Evolutionary conservation across 1,284 basidiomycete species (phyloP).

Genomic region (Trametes pubescens): DNA sequence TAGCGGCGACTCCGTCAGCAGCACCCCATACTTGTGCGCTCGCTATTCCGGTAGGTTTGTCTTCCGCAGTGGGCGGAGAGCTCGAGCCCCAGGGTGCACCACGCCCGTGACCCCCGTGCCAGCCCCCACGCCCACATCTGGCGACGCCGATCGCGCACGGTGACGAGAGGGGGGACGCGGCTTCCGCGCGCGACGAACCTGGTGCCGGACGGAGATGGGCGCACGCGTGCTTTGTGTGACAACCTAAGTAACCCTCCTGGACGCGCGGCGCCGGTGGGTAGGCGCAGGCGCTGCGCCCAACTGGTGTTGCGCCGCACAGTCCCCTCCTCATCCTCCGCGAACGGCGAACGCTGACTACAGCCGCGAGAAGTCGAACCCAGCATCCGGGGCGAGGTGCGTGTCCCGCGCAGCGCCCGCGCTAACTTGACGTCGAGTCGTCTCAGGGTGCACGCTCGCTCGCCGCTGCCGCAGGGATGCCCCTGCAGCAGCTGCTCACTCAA

Average conservation of each 20-base stretch:
- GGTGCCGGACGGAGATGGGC: conserved; percentile 19
- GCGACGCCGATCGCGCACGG: conserved; percentile 25
- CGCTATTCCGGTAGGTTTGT: conserved; percentile 13
- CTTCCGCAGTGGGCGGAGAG: conserved; percentile 16
- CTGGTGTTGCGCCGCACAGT: conserved; percentile 11
- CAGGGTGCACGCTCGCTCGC: not conserved
- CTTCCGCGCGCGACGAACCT: conserved; percentile 7
- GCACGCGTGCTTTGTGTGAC: not conserved
- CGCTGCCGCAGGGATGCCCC: not conserved
- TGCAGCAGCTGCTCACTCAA: not conserved
- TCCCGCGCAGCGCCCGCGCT: conserved; percentile 4
- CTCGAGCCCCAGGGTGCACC: conserved; percentile 4
- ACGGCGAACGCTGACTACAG: not conserved
- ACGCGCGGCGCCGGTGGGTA: not conserved
- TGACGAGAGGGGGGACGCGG: conserved; percentile 12
- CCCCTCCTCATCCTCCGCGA: not conserved
- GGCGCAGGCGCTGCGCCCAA: not conserved
- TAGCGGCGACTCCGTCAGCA: conserved; percentile 2
- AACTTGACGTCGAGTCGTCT: not conserved
- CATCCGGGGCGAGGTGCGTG: not conserved
- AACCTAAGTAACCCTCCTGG: not conserved
- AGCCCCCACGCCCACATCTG: conserved; percentile 7
- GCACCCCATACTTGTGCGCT: not conserved
- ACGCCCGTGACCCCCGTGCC: conserved; percentile 9
- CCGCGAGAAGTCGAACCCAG: not conserved